A percentile compares a stretch with the other conserved stretches of the same genome.
Evolutionary conservation across 805 yeast genomes (phyloP).

Genomic region (Saturnispora dispora): DNA sequence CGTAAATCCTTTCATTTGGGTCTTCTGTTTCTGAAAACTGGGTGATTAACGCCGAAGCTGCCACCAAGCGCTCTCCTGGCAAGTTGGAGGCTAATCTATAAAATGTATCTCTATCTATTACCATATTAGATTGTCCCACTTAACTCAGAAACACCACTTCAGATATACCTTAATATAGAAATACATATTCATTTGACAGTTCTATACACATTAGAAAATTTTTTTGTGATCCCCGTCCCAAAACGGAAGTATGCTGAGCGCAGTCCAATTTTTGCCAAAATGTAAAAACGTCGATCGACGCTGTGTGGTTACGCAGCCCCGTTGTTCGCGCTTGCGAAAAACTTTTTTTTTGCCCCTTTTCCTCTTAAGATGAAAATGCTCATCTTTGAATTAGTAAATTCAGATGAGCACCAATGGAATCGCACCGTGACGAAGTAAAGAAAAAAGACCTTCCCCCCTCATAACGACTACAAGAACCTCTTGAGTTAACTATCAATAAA

Average conservation of each 20-base stretch:
- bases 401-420: neutral
- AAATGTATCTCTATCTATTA: constrained; percentile 66
- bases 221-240: neutral
- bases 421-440: neutral
- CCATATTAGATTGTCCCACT: constrained; percentile 21
- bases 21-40: constrained; percentile 41
- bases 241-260: neutral
- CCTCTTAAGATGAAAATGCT: neutral
- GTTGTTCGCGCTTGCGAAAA: neutral
- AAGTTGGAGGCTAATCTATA: constrained; percentile 70
- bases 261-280: neutral
- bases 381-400: neutral
- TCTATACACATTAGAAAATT: neutral
- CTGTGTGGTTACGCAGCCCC: constrained; percentile 8
- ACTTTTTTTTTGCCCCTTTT: neutral
- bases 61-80: constrained; percentile 58
- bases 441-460: neutral
- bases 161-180: neutral
- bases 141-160: neutral
- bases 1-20: constrained; percentile 69
- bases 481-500: neutral
- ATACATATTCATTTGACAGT: neutral
- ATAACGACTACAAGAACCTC: neutral
- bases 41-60: constrained; percentile 57
- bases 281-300: constrained; percentile 11